Percentiles rank a stretch among this genome's conserved stretches.
These are phyloP conservation scores for Leccinellum albellum DNA, from an alignment of 768 basidiomycete genomes.

Conservation along the genomic window DNA sequence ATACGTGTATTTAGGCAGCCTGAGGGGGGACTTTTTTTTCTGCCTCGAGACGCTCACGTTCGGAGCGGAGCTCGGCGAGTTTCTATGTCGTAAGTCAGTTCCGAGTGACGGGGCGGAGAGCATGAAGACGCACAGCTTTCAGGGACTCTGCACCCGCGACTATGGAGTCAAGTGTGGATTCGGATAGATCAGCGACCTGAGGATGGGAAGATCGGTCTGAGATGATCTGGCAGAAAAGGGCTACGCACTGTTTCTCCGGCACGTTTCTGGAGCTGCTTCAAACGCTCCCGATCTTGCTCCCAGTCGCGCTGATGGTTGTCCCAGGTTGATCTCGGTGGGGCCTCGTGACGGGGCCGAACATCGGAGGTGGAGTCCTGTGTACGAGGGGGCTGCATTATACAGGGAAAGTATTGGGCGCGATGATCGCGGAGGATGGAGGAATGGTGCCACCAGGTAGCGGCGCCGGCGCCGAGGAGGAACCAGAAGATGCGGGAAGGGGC, in stretches of 20 bases:
- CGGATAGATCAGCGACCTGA: conserved; percentile 60
- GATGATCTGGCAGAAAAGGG: not conserved
- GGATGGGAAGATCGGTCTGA: not conserved
- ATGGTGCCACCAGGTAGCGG: conserved; percentile 37
- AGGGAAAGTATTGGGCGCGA: conserved; percentile 29
- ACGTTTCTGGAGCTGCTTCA: conserved; percentile 44
- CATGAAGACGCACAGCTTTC: conserved; percentile 47
- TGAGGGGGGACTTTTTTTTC: conserved; percentile 36
- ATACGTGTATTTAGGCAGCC: conserved; percentile 26
- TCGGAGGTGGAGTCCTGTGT: conserved; percentile 6
- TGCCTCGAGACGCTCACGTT: conserved; percentile 41
- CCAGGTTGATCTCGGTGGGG: conserved; percentile 1
- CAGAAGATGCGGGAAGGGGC: conserved; percentile 62
- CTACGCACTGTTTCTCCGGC: conserved; percentile 48
- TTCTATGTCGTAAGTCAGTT: conserved; percentile 27
- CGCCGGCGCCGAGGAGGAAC: conserved; percentile 60
- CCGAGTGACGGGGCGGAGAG: not conserved
- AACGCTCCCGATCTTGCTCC: conserved; percentile 46
- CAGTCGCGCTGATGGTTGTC: conserved; percentile 32
- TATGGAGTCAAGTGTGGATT: conserved; percentile 62
- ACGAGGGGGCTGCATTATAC: conserved; percentile 24
- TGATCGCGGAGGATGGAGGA: conserved; percentile 42
- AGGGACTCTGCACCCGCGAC: conserved; percentile 53
- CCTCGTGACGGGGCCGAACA: conserved; percentile 5
- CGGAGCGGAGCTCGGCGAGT: conserved; percentile 24